Evolutionary conservation across 176 grass and related monocot genomes (phyloP), one percentile per base, ranked within the genome.

Genomic region (Cymbopogon citratus): DNA sequence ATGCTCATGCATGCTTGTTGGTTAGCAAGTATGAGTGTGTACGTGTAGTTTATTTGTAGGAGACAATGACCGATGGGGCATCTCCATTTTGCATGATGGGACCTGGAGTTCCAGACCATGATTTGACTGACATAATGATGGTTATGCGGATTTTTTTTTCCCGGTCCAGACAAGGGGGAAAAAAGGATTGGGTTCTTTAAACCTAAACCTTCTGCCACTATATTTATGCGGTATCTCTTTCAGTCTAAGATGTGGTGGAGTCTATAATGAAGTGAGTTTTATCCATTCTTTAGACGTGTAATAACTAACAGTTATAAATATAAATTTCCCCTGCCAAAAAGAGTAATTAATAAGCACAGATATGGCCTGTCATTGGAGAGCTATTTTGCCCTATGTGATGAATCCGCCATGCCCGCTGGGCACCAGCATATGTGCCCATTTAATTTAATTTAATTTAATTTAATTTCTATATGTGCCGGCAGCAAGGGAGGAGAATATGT

Each of bases 1-100:
- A 65, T 89, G 82, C 40, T 70, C 70, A n/a, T 44, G 12, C 24
- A 33, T 26, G 66, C 52, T 80, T 35, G 71, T 79, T 87, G 35
- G 33, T 34, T 5, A 36, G 29, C 73, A 61, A 1, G 21, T 3
- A 12, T 10, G 56, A 0, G 9, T 24, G 31, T 28, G 12, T 13
- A 13, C 19, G 19, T 75, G 18, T n/a, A n/a, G n/a, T n/a, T n/a
- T n/a, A n/a, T 62, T 33, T 33, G 31, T 33, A 33, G 31, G 31
- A 33, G 31, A 33, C 31, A 3, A 33, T 33, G 31, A 3, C 31
- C 2, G 31, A 33, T 3, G 31, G 10, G 6, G 11, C n/a, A 40
- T 74, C 49, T 45, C 25, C 52, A 14, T 18, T 63, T 63, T 61
- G 29, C 76, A 64, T 63, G 69, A 69, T 75, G 63, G 39, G 7